Conservation (phyloP, 805 yeast genomes). For the Kodamaea kaohsiungensis region DNA sequence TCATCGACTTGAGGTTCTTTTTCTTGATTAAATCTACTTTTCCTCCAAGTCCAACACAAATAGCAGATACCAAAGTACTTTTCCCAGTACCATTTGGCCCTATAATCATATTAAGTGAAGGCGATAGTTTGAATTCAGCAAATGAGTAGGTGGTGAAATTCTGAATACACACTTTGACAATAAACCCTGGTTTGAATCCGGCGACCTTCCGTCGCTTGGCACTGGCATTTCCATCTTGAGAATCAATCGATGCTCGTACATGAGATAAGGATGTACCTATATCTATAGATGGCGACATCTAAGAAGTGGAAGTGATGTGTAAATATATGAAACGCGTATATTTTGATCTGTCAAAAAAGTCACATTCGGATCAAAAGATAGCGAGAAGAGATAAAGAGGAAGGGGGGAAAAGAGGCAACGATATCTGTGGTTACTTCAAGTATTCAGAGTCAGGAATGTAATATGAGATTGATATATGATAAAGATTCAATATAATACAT, state of each 20-base stretch:
- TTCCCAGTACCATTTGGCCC: conserved; percentile 98
- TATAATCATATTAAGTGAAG: conserved; percentile 83
- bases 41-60: conserved; percentile 87
- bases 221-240: background rate
- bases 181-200: conserved; percentile 43
- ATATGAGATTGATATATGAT: no score
- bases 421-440: no score
- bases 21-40: conserved; percentile 70
- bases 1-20: conserved; percentile 65
- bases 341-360: background rate
- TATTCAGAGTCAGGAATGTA: no score
- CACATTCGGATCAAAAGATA: background rate
- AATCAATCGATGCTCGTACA: background rate
- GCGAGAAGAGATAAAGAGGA: background rate
- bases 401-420: background rate
- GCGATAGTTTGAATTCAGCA: conserved; percentile 76
- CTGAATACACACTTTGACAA: conserved; percentile 50
- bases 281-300: conserved; percentile 1
- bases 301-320: background rate
- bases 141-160: conserved; percentile 71
- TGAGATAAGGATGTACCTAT: conserved; percentile 4
- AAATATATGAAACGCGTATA: background rate
- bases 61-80: conserved; percentile 88
- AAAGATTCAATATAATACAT: no score
- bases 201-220: conserved; percentile 10